Evolutionary conservation across 371 early-diverging fungal genomes (phyloP).

Genomic region (Chytridium lagenaria): DNA sequence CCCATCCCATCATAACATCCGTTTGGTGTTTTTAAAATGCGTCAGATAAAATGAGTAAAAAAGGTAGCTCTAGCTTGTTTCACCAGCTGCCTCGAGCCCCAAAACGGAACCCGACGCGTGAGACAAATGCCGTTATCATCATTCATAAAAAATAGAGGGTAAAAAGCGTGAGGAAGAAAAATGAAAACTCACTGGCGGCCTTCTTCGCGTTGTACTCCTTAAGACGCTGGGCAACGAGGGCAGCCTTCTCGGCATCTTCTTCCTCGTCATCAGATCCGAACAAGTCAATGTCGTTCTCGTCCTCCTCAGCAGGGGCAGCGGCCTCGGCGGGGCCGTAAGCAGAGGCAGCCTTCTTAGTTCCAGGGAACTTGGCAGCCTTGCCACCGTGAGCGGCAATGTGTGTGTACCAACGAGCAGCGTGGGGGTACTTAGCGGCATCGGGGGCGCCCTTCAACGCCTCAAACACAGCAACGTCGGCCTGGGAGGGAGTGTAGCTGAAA

Average conservation of each 20-base stretch:
- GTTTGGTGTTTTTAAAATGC: not conserved
- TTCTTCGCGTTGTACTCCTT: slow-evolving; percentile 94
- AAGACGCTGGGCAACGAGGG: slow-evolving; percentile 84
- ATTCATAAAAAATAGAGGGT: slow-evolving; percentile 18
- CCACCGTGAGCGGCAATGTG: slow-evolving; percentile 75
- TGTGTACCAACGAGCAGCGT: slow-evolving; percentile 94
- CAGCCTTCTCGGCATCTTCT: slow-evolving; percentile 91
- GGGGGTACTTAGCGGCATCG: slow-evolving; percentile 77
- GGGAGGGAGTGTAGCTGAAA: slow-evolving; percentile 73
- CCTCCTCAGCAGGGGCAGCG: slow-evolving; percentile 69
- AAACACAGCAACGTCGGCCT: slow-evolving; percentile 87
- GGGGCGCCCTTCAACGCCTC: slow-evolving; percentile 77
- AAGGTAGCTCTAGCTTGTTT: slow-evolving; percentile 48
- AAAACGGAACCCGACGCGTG: slow-evolving; percentile 31
- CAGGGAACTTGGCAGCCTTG: slow-evolving; percentile 51
- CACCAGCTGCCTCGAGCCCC: slow-evolving; percentile 22
- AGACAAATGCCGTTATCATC: slow-evolving; percentile 53
- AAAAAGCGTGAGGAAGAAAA: not conserved
- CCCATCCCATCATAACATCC: no score
- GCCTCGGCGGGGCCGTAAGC: slow-evolving; percentile 55
- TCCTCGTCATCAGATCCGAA: slow-evolving; percentile 95
- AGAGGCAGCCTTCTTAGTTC: slow-evolving; percentile 60
- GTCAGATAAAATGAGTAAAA: slow-evolving; percentile 33
- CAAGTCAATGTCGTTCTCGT: slow-evolving; percentile 92
- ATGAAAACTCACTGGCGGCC: slow-evolving; percentile 66